A percentile compares a stretch with the other conserved stretches of the same genome.
Conservation (phyloP, 1,284 basidiomycete species). For the Somion occarium region DNA sequence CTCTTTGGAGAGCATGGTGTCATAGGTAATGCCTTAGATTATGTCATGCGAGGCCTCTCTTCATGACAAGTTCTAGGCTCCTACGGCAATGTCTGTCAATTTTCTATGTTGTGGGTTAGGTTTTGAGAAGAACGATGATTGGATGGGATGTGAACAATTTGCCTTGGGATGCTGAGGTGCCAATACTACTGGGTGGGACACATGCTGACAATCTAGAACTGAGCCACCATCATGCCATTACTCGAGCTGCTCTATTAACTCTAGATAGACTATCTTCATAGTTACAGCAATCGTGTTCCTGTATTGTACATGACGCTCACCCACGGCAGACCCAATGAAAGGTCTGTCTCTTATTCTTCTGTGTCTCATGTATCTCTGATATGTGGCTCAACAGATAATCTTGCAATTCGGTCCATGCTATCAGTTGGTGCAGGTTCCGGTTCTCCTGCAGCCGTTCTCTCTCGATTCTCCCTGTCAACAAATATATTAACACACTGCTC, state of each 20-base stretch:
- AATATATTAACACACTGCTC: slow-evolving; percentile 51
- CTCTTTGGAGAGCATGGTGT: slow-evolving; percentile 98
- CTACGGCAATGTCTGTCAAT: slow-evolving; percentile 92
- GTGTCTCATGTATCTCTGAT: neutral
- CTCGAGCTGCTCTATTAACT: slow-evolving; percentile 43
- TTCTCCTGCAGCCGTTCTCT: slow-evolving; percentile 93
- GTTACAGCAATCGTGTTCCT: slow-evolving; percentile 81
- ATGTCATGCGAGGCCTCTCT: neutral
- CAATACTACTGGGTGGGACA: slow-evolving; percentile 44
- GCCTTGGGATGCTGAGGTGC: slow-evolving; percentile 78
- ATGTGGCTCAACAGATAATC: slow-evolving; percentile 43
- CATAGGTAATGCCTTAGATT: slow-evolving; percentile 44
- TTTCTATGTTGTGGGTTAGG: slow-evolving; percentile 91
- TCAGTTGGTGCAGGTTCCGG: slow-evolving; percentile 99
- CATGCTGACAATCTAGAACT: slow-evolving; percentile 70
- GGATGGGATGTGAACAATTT: slow-evolving; percentile 82
- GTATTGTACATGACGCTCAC: slow-evolving; percentile 89
- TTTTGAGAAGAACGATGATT: slow-evolving; percentile 66
- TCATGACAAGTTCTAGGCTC: slow-evolving; percentile 53
- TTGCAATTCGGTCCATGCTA: slow-evolving; percentile 85
- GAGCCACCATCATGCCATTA: slow-evolving; percentile 66
- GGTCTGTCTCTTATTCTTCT: slow-evolving; percentile 36
- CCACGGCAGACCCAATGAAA: slow-evolving; percentile 35
- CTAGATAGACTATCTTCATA: slow-evolving; percentile 39
- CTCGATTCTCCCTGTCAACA: slow-evolving; percentile 73